Evolutionary conservation across 148 eudicot species (phyloP).

Genomic region (Rhododendron williamsianum): DNA sequence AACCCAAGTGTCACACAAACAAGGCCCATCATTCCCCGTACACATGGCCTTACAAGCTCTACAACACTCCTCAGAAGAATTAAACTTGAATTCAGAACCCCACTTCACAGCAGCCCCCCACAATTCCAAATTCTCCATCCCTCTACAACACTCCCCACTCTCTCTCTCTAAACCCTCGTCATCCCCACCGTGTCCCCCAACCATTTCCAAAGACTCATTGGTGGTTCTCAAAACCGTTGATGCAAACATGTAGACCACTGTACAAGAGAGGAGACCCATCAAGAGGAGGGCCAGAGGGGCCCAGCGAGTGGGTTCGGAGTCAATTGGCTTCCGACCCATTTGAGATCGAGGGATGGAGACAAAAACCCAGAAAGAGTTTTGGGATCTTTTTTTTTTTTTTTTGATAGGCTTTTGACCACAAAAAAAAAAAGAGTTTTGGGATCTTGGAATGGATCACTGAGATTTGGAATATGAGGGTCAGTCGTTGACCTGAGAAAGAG

Average conservation of each 20-base stretch:
- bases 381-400: background rate
- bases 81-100: constrained; percentile 59
- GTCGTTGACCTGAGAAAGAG: constrained; percentile 6
- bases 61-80: constrained; percentile 56
- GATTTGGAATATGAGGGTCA: background rate
- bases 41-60: constrained; percentile 64
- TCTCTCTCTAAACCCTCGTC: constrained; percentile 13
- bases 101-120: constrained; percentile 79
- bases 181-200: background rate
- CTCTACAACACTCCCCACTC: constrained; percentile 49
- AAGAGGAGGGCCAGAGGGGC: constrained; percentile 40
- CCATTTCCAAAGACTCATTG: constrained; percentile 4
- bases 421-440: background rate
- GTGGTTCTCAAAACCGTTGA: constrained; percentile 38
- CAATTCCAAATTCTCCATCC: constrained; percentile 56
- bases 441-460: background rate
- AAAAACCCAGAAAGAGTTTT: constrained; percentile 25
- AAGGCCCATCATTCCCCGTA: constrained; percentile 53
- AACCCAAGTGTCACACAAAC: constrained; percentile 82
- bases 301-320: constrained; percentile 49
- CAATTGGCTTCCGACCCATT: constrained; percentile 75
- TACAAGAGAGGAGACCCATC: constrained; percentile 48
- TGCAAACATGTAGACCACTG: constrained; percentile 46
- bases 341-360: constrained; percentile 26
- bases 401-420: no score